Percentiles rank a stretch among this genome's conserved stretches.
phyloP scores from a whole-genome alignment of 2,329 filamentous ascomycete species.

The Xylariaceae sp. region DNA sequence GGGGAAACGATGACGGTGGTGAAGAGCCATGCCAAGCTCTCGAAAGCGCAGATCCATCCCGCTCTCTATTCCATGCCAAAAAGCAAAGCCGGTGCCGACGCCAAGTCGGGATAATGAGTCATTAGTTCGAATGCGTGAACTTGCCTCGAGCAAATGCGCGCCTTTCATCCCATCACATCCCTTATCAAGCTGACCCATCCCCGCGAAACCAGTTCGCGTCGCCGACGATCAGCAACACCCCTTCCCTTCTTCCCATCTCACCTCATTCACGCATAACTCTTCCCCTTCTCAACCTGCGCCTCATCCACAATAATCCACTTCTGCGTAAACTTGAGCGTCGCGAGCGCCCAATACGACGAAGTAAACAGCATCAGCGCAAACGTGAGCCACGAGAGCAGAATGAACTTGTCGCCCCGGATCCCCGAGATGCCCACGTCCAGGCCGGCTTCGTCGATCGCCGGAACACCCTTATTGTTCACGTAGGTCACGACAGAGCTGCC shows the following conservation, averaged over 20 bases:
- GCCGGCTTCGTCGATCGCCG: constrained; percentile 40
- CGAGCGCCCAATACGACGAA: constrained; percentile 38
- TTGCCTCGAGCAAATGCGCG: not conserved
- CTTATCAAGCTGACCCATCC: no score
- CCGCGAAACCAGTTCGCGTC: no score
- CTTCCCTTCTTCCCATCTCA: no score
- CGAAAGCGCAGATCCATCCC: not conserved
- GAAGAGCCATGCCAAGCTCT: constrained; percentile 6
- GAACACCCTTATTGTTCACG: constrained; percentile 39
- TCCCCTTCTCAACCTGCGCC: no score
- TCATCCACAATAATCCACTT: constrained; percentile 13
- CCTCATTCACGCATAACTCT: no score
- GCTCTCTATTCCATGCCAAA: constrained; percentile 6
- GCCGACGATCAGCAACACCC: no score
- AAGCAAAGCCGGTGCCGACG: not conserved
- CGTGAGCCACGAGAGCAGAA: constrained; percentile 43
- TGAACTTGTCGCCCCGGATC: constrained; percentile 40
- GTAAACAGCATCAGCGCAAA: constrained; percentile 40
- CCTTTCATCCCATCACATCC: not conserved
- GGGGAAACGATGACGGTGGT: not conserved
- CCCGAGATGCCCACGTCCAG: constrained; percentile 43
- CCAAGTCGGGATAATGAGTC: not conserved
- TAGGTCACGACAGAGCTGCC: constrained; percentile 42
- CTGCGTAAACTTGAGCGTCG: constrained; percentile 15
- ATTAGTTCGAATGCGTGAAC: not conserved